These are phyloP conservation scores for Pseudogymnoascus sp. DNA, from an alignment of 2,329 filamentous ascomycete genomes.

Conservation along the genomic window DNA sequence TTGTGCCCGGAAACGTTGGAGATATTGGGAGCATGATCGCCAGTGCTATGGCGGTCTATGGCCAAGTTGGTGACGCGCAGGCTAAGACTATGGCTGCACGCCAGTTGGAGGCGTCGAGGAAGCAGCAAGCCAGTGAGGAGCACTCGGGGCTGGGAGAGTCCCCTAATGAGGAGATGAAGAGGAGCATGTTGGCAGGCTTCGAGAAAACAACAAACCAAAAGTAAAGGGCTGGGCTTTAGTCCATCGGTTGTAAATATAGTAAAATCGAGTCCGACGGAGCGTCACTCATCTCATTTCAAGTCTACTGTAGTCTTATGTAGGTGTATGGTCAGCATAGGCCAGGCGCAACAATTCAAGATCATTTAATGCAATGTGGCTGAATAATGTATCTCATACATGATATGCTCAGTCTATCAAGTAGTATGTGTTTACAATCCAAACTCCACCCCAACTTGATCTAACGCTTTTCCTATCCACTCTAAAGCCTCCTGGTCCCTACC, in stretches of 20 bases:
- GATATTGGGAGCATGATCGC: slow-evolving; percentile 97
- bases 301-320: slow-evolving; percentile 8
- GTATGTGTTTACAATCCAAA: slow-evolving; percentile 27
- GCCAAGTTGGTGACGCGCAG: slow-evolving; percentile 80
- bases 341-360: background rate
- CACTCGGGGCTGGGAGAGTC: slow-evolving; percentile 20
- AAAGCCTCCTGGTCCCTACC: slow-evolving; percentile 54
- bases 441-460: slow-evolving; percentile 54
- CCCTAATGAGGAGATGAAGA: slow-evolving; percentile 34
- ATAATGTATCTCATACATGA: background rate
- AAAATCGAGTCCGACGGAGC: background rate
- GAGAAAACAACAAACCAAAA: slow-evolving; percentile 30
- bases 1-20: slow-evolving; percentile 93
- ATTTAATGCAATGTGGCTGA: background rate
- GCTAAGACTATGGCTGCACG: slow-evolving; percentile 55
- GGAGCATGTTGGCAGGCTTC: slow-evolving; percentile 40
- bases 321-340: background rate
- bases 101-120: slow-evolving; percentile 33
- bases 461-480: slow-evolving; percentile 46
- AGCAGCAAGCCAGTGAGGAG: slow-evolving; percentile 23
- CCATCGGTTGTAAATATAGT: slow-evolving; percentile 1
- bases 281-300: slow-evolving; percentile 7
- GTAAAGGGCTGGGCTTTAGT: slow-evolving; percentile 11
- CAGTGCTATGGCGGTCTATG: slow-evolving; percentile 88
- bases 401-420: background rate